phyloP scores from a whole-genome alignment of 306 rosid genomes.

The Quercus glauca region DNA sequence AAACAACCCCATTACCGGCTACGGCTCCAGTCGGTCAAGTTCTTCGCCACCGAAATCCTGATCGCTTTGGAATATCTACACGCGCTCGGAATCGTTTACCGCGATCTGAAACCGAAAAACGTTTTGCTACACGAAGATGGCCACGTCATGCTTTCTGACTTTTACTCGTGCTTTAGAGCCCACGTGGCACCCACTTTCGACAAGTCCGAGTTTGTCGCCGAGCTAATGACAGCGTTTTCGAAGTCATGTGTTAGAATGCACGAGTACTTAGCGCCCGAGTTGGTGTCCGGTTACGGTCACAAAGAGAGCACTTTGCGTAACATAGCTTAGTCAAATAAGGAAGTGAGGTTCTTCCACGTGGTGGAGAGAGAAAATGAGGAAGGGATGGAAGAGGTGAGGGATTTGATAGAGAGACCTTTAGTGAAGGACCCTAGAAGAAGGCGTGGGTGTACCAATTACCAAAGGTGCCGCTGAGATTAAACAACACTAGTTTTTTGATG shows the following conservation, averaged over 20 bases:
- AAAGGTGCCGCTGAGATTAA: conserved; percentile 74
- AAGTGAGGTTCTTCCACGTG: conserved; percentile 50
- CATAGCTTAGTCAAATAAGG: conserved; percentile 45
- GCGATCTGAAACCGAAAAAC: conserved; percentile 86
- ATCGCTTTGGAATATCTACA: conserved; percentile 83
- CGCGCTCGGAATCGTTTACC: conserved; percentile 68
- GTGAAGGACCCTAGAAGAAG: conserved; percentile 64
- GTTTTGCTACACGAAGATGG: conserved; percentile 79
- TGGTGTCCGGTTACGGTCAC: conserved; percentile 68
- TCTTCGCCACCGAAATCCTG: conserved; percentile 76
- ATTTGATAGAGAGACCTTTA: conserved; percentile 58
- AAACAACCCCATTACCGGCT: conserved; percentile 49
- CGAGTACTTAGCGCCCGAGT: conserved; percentile 83
- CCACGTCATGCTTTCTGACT: conserved; percentile 90
- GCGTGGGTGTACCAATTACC: conserved; percentile 42
- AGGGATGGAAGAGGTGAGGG: conserved; percentile 51
- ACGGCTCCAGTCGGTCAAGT: conserved; percentile 33
- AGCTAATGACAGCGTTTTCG: conserved; percentile 71
- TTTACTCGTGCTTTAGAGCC: conserved; percentile 67
- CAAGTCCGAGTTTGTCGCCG: conserved; percentile 62
- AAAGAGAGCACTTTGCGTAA: conserved; percentile 73
- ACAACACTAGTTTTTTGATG: conserved; percentile 70
- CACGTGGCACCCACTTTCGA: conserved; percentile 49
- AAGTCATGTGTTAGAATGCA: conserved; percentile 83
- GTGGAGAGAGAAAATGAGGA: conserved; percentile 34